Evolutionary conservation across 768 basidiomycete species (phyloP).

Genomic region (Tricholoma flavovirens): DNA sequence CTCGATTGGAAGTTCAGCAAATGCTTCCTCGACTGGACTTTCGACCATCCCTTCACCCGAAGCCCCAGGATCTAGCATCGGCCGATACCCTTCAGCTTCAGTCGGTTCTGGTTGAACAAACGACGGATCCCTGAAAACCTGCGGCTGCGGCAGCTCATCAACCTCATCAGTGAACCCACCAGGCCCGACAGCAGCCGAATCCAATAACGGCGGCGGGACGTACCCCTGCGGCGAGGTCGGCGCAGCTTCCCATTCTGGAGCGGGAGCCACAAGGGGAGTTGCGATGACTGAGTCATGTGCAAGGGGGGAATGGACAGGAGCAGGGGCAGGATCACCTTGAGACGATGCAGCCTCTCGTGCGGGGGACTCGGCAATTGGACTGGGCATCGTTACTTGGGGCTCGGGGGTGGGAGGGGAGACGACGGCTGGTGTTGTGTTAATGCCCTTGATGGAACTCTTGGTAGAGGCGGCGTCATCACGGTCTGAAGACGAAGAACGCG

Average conservation of each 20-base stretch:
- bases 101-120: conserved; percentile 13
- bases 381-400: conserved; percentile 32
- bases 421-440: conserved; percentile 9
- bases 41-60: conserved; percentile 2
- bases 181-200: conserved; percentile 36
- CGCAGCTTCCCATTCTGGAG: conserved; percentile 4
- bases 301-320: conserved; percentile 38
- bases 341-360: conserved; percentile 47
- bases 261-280: neutral
- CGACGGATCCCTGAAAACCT: conserved; percentile 26
- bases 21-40: conserved; percentile 3
- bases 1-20: neutral
- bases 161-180: conserved; percentile 49
- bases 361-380: conserved; percentile 69
- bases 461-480: conserved; percentile 22
- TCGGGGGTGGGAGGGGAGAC: conserved; percentile 20
- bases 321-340: conserved; percentile 25
- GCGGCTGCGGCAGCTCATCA: conserved; percentile 35
- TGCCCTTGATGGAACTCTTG: conserved; percentile 24
- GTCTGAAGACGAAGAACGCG: conserved; percentile 20
- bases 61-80: neutral
- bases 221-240: conserved; percentile 19
- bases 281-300: conserved; percentile 23
- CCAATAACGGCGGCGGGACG: conserved; percentile 34
- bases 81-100: conserved; percentile 11